Evolutionary conservation across 208 protist genomes (phyloP), one percentile per base, ranked within the genome.

Genomic region (Acanthamoeba lenticulata): DNA sequence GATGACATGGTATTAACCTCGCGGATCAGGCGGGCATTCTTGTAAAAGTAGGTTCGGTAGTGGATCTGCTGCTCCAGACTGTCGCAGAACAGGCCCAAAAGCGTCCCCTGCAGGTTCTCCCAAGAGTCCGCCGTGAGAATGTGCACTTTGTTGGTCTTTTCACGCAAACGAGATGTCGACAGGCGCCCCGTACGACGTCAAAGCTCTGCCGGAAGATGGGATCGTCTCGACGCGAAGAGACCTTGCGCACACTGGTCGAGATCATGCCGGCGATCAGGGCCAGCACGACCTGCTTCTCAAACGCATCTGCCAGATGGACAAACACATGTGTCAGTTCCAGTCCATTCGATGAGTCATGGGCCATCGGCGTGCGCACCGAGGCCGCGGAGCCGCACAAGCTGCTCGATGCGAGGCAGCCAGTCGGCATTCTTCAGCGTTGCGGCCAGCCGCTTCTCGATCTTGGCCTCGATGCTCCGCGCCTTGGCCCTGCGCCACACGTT

Each of bases 1-100:
- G n/a, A n/a, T n/a, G n/a, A n/a, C n/a, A n/a, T n/a, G n/a, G 94
- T 83, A 57, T 88, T 86, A 74, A 94, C 95, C 45, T 96, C 95
- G 15, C 72, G 42, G 13, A 95, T 57, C 32, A 96, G 69, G 19
- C 55, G 40, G 11, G 93, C 55, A 69, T 60, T 92, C 92, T 96
- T 96, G 77, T 94, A 95, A 69, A 96, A 96, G 92, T 94, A 88
- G 69, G 29, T 55, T 27, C 74, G 67, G 29, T 52, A 62, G 69
- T 86, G 72, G 34, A 83, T 60, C 72, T 94, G 49, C 90, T 86
- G 49, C 90, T 94, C 67, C 65, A 88, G 42, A 15, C 49, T 57
- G 40, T 94, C 79, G 45, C 67, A 94, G 47, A 55, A 79, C 49
- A 62, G 44, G 49, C 52, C 38, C 40, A 77, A 29, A 15, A 45